Evolutionary conservation across 352 stramenopile genomes (phyloP).

Genomic region (Pythium folliculosum): DNA sequence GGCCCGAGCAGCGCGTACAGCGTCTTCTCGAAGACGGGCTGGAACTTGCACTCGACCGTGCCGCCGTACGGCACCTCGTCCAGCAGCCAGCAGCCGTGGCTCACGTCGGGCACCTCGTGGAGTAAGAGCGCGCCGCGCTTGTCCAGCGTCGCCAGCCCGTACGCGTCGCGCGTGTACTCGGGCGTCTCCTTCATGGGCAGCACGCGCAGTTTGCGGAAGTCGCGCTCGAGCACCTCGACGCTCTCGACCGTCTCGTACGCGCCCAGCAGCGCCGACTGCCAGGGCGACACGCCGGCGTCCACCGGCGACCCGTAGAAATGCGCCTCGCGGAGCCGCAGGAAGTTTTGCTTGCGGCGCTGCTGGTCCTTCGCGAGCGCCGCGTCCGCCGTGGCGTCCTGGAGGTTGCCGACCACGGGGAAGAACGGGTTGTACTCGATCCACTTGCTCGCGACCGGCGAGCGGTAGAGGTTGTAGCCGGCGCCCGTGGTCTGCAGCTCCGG

Average conservation of each 20-base stretch:
- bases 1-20: slow-evolving; percentile 18
- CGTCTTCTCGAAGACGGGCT: slow-evolving; percentile 37
- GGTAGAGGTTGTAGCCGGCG: slow-evolving; percentile 30
- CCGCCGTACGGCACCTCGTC: slow-evolving; percentile 11
- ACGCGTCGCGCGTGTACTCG: slow-evolving; percentile 40
- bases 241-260: slow-evolving; percentile 33
- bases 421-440: slow-evolving; percentile 35
- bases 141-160: slow-evolving; percentile 34
- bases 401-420: slow-evolving; percentile 35
- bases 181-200: slow-evolving; percentile 37
- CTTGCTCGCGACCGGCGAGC: slow-evolving; percentile 26
- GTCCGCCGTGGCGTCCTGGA: slow-evolving; percentile 31
- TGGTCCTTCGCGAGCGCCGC: slow-evolving; percentile 16
- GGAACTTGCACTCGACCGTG: slow-evolving; percentile 32
- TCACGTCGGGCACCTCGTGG: slow-evolving; percentile 25
- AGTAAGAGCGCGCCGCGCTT: slow-evolving; percentile 28
- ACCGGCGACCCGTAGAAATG: slow-evolving; percentile 38
- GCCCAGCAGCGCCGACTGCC: slow-evolving; percentile 34
- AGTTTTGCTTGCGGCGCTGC: slow-evolving; percentile 36
- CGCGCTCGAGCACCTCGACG: slow-evolving; percentile 26
- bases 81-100: slow-evolving; percentile 34
- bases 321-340: slow-evolving; percentile 13
- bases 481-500: slow-evolving; percentile 28
- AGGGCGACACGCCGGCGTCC: slow-evolving; percentile 40
- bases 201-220: slow-evolving; percentile 32